A percentile compares a stretch with the other conserved stretches of the same genome.
Evolutionary conservation across 768 basidiomycete genomes (phyloP).

Genomic region (Tricholoma bakamatsutake): DNA sequence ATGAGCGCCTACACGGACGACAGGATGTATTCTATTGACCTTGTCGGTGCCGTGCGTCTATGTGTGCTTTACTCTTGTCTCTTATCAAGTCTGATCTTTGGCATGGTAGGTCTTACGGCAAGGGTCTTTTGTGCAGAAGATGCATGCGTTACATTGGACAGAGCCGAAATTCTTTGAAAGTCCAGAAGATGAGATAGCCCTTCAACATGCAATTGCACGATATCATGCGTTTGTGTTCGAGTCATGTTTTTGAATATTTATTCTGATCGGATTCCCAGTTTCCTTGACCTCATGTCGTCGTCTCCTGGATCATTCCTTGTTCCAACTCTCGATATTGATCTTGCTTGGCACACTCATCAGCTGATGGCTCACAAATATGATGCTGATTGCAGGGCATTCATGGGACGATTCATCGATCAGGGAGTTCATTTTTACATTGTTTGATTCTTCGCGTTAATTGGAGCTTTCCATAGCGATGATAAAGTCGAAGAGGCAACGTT

Average conservation of each 20-base stretch:
- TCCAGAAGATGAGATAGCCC: slow-evolving; percentile 24
- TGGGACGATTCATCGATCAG: slow-evolving; percentile 42
- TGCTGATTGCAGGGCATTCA: slow-evolving; percentile 29
- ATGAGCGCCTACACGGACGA: slow-evolving; percentile 38
- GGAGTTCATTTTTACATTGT: slow-evolving; percentile 17
- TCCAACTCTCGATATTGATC: slow-evolving; percentile 57
- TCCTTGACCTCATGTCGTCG: slow-evolving; percentile 43
- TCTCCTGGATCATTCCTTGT: slow-evolving; percentile 33
- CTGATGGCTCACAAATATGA: slow-evolving; percentile 38
- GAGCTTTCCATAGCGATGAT: slow-evolving; percentile 25
- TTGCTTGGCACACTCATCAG: slow-evolving; percentile 65
- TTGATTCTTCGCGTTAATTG: neutral
- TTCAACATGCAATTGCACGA: slow-evolving; percentile 39
- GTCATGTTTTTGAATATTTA: neutral
- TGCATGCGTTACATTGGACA: slow-evolving; percentile 42
- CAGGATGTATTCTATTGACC: slow-evolving; percentile 40
- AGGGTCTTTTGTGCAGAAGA: slow-evolving; percentile 39
- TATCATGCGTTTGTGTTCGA: slow-evolving; percentile 39
- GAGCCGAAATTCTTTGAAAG: slow-evolving; percentile 28
- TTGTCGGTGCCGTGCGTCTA: slow-evolving; percentile 39
- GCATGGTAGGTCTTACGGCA: slow-evolving; percentile 39
- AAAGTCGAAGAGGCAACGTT: slow-evolving; percentile 21
- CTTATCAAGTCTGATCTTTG: neutral
- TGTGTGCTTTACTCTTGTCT: neutral
- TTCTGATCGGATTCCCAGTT: slow-evolving; percentile 15